phyloP scores from a whole-genome alignment of 192 early-diverging fungal genomes.

The Nowakowskiella sp. region DNA sequence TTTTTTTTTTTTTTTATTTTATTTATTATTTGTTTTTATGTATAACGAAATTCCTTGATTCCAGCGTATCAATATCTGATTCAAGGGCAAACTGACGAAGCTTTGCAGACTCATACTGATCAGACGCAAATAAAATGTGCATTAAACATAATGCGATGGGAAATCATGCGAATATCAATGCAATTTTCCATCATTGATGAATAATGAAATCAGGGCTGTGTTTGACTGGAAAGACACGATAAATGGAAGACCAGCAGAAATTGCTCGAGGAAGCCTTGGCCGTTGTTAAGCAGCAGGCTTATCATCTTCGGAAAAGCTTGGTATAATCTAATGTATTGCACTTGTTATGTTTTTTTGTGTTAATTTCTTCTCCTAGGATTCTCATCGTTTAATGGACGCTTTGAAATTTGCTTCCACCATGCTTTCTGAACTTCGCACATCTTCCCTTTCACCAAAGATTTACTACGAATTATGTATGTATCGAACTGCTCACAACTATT shows the following conservation, averaged over 20 bases:
- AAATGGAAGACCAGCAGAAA: constrained; percentile 73
- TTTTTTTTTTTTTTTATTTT: too few relatives aligned
- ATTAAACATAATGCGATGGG: too few relatives aligned
- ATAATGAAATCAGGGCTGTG: too few relatives aligned
- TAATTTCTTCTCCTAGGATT: constrained; percentile 49
- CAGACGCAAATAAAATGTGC: too few relatives aligned
- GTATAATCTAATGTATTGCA: constrained; percentile 34
- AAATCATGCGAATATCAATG: too few relatives aligned
- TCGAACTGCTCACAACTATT: neutral
- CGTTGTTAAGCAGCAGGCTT: constrained; percentile 89
- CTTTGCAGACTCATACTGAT: too few relatives aligned
- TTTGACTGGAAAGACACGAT: constrained; percentile 1
- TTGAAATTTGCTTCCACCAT: constrained; percentile 98
- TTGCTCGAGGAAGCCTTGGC: constrained; percentile 85
- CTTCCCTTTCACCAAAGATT: constrained; percentile 89
- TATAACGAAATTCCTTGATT: too few relatives aligned
- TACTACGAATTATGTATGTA: constrained; percentile 98
- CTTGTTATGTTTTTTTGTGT: constrained; percentile 3
- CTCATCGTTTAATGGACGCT: constrained; percentile 89
- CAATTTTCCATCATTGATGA: too few relatives aligned
- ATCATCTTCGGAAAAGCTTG: constrained; percentile 91
- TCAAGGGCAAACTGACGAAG: too few relatives aligned
- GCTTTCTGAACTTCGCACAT: constrained; percentile 92
- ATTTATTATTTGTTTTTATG: too few relatives aligned
- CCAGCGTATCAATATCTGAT: too few relatives aligned